phyloP scores from a whole-genome alignment of 805 yeast genomes.

The Candida glaebosa region DNA sequence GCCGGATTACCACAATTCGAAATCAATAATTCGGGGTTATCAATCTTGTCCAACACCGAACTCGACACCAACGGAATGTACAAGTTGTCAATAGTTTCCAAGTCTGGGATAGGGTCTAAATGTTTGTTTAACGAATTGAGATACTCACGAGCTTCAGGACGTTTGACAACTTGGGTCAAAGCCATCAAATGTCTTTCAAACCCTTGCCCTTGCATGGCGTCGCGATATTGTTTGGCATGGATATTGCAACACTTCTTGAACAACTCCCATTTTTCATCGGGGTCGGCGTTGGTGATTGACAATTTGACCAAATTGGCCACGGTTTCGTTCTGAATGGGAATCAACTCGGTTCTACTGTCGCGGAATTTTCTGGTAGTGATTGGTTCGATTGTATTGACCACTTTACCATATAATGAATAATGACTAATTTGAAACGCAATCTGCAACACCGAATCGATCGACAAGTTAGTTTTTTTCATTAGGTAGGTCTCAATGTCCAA shows the following conservation, averaged over 20 bases:
- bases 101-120: slow-evolving; percentile 29
- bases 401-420: slow-evolving; percentile 53
- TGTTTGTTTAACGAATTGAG: slow-evolving; percentile 35
- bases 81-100: slow-evolving; percentile 8
- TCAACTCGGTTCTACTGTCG: slow-evolving; percentile 67
- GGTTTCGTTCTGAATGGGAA: slow-evolving; percentile 58
- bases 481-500: slow-evolving; percentile 36
- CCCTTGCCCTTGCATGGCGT: slow-evolving; percentile 60
- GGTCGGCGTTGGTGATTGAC: slow-evolving; percentile 55
- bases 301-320: slow-evolving; percentile 53
- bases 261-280: slow-evolving; percentile 44
- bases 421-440: slow-evolving; percentile 50
- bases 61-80: slow-evolving; percentile 33
- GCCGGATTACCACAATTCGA: slow-evolving; percentile 94
- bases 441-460: slow-evolving; percentile 52
- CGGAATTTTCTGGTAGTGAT: slow-evolving; percentile 65
- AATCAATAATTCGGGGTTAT: slow-evolving; percentile 45
- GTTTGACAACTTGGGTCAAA: slow-evolving; percentile 51
- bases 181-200: slow-evolving; percentile 73
- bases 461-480: slow-evolving; percentile 36
- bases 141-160: slow-evolving; percentile 31
- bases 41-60: slow-evolving; percentile 29
- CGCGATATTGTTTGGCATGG: slow-evolving; percentile 47
- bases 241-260: slow-evolving; percentile 49
- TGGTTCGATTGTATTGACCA: slow-evolving; percentile 50